Conservation (phyloP, 129 eudicot genomes). For the Arctium lappa region DNA sequence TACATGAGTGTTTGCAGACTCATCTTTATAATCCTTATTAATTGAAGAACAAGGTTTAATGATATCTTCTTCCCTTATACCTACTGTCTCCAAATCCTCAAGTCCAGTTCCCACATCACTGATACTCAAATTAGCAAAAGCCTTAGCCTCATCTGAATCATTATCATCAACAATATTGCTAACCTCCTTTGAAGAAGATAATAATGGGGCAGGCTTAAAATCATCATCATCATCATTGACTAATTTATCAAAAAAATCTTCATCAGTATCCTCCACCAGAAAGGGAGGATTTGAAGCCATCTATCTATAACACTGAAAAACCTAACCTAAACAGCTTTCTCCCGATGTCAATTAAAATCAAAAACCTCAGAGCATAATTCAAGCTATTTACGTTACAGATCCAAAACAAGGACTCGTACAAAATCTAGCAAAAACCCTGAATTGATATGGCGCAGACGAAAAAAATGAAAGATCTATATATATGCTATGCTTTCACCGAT, state of each 20-base stretch:
- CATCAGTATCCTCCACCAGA: constrained; percentile 95
- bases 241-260: constrained; percentile 88
- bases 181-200: constrained; percentile 4
- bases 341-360: constrained; percentile 1
- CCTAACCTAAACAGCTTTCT: constrained; percentile 4
- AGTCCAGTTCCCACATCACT: constrained; percentile 35
- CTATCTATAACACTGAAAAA: constrained; percentile 26
- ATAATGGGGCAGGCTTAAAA: constrained; percentile 25
- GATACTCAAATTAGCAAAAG: constrained; percentile 71
- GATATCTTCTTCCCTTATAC: constrained; percentile 20
- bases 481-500: constrained; percentile 44
- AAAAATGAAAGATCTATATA: constrained; percentile 34
- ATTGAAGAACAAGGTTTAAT: not conserved
- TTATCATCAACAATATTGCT: constrained; percentile 29
- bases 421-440: not conserved
- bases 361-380: constrained; percentile 17
- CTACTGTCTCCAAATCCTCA: constrained; percentile 29
- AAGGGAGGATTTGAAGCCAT: constrained; percentile 77
- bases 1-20: constrained; percentile 6
- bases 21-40: constrained; percentile 21
- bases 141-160: constrained; percentile 72
- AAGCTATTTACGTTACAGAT: constrained; percentile 36
- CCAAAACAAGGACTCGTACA: constrained; percentile 25
- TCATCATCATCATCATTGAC: constrained; percentile 80
- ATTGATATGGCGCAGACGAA: constrained; percentile 13